Percentiles rank a stretch among this genome's conserved stretches.
These are phyloP conservation scores for Eremothecium coryli DNA, from an alignment of 1,139 yeast genomes.

Conservation along the genomic window DNA sequence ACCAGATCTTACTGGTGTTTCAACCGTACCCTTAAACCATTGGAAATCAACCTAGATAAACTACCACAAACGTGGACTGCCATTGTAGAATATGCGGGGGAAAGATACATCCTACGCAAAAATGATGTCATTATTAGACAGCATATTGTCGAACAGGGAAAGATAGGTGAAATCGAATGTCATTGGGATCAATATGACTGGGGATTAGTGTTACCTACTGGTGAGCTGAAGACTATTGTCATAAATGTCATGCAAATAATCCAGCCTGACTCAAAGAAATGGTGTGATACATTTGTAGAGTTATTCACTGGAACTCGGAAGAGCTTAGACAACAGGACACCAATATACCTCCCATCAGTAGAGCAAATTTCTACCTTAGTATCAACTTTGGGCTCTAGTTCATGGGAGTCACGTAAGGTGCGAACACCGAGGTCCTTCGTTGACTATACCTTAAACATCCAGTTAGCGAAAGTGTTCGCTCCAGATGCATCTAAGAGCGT, in stretches of 20 bases:
- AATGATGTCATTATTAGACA: constrained; percentile 1
- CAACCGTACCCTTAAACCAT: neutral
- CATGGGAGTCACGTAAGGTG: constrained; percentile 7
- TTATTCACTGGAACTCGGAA: constrained; percentile 6
- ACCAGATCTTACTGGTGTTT: constrained; percentile 4
- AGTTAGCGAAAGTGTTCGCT: constrained; percentile 13
- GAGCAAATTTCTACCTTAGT: constrained; percentile 6
- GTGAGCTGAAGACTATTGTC: neutral
- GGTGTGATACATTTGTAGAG: constrained; percentile 4
- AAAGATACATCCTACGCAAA: constrained; percentile 1
- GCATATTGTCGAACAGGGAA: constrained; percentile 1
- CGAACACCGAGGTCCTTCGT: constrained; percentile 12
- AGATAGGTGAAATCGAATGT: neutral
- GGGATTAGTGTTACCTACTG: constrained; percentile 2
- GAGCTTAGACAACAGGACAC: constrained; percentile 3
- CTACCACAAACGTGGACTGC: constrained; percentile 5
- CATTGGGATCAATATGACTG: constrained; percentile 5
- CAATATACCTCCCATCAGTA: constrained; percentile 6
- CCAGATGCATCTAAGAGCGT: constrained; percentile 10
- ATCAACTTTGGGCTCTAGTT: constrained; percentile 10
- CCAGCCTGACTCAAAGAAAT: constrained; percentile 6
- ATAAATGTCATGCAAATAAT: constrained; percentile 5
- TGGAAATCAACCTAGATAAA: constrained; percentile 1
- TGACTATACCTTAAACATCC: constrained; percentile 18
- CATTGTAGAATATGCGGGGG: constrained; percentile 1